These are phyloP conservation scores for Penicillium angulare DNA, from an alignment of 495 filamentous ascomycete genomes.

Conservation along the genomic window DNA sequence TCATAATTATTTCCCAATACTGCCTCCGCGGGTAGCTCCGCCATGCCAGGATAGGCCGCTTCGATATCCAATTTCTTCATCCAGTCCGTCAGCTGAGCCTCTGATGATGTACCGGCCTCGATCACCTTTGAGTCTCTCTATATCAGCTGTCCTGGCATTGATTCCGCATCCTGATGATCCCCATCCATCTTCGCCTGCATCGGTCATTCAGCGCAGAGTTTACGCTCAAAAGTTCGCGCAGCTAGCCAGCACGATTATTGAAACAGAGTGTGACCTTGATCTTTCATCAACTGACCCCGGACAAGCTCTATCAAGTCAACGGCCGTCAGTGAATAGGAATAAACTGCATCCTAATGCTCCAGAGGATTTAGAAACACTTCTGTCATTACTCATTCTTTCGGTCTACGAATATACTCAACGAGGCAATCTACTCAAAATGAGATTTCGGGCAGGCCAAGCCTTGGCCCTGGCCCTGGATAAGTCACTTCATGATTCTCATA, in stretches of 20 bases:
- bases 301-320: slow-evolving; percentile 48
- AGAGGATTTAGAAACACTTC: slow-evolving; percentile 52
- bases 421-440: slow-evolving; percentile 62
- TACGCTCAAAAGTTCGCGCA: slow-evolving; percentile 57
- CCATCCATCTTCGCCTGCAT: slow-evolving; percentile 42
- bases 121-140: slow-evolving; percentile 53
- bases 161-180: slow-evolving; percentile 54
- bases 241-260: slow-evolving; percentile 51
- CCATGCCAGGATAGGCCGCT: slow-evolving; percentile 45
- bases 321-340: slow-evolving; percentile 41
- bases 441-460: slow-evolving; percentile 56
- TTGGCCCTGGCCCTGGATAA: slow-evolving; percentile 53
- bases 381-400: slow-evolving; percentile 55
- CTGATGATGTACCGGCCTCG: slow-evolving; percentile 43
- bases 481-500: slow-evolving; percentile 45
- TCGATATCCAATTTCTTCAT: slow-evolving; percentile 38
- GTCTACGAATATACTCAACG: slow-evolving; percentile 61
- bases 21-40: slow-evolving; percentile 50
- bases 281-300: slow-evolving; percentile 53
- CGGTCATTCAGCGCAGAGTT: slow-evolving; percentile 47
- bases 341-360: slow-evolving; percentile 52
- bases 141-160: slow-evolving; percentile 55
- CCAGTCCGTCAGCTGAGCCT: slow-evolving; percentile 43
- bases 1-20: slow-evolving; percentile 57
- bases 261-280: slow-evolving; percentile 55